Base-by-base conservation (phyloP, 2,329 filamentous ascomycete species). In the Moelleriella libera region DNA sequence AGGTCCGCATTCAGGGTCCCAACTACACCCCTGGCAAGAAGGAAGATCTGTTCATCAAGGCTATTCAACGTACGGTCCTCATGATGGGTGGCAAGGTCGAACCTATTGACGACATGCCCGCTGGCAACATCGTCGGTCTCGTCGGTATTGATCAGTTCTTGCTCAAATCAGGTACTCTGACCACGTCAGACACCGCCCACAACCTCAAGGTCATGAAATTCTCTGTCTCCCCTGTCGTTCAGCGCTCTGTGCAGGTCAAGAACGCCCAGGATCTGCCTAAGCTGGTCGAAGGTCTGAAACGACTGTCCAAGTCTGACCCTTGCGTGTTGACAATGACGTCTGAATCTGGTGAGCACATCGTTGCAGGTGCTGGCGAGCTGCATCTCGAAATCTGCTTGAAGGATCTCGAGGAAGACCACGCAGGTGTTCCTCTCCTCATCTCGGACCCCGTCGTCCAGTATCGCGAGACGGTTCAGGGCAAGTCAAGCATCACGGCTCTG, bases 191-290 rank as follows among this genome's bases (percentile, higher is more conserved):
- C 60, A 94, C 88, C 57, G 90, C 92, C 68, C 92, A 98, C 85
- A 98, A 98, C 84, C 76, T 98, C 65, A 97, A 97, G 85, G 92
- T 98, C 75, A 98, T 98, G 92, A 97, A 96, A 80, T 98, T 98
- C 85, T 98, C 92, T 66, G 92, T 98, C 69, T 97, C 92, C 52
- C 92, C 92, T 63, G 92, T 98, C 74, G 92, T 98, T 58, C 90
- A 85, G 75, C 90, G 90, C 60, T 95, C 92, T 71, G 92, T 98
- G 64, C 88, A 96, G 75, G 90, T 96, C 78, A 97, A 97, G 88
- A 98, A 98, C 76, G 92, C 92, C 64, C 88, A 94, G 76, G 92
- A 98, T 80, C 83, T 98, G 56, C 92, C 92, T 72, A 98, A 98
- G 84, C 83, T 98, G 52, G 92, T 98, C 63, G 92, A 98, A 79